Evolutionary conservation across 192 early-diverging fungal species (phyloP).

Genomic region (Globomyces pollinis-pini): DNA sequence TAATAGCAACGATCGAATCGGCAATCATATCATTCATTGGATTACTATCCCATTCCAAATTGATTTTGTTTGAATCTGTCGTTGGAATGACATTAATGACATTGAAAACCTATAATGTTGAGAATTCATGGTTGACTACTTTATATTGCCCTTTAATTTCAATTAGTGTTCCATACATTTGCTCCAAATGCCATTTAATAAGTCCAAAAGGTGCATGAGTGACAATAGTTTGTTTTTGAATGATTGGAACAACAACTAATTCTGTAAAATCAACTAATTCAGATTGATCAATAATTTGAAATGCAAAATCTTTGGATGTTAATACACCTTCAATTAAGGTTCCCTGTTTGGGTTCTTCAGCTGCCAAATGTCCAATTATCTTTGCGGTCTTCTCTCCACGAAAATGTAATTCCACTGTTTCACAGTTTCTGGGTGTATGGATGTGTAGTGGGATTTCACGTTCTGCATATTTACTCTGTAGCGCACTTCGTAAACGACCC

Average conservation of each 20-base stretch:
- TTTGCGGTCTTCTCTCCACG: constrained; percentile 92
- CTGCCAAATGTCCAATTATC: constrained; percentile 79
- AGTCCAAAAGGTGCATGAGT: constrained; percentile 69
- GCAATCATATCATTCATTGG: constrained; percentile 93
- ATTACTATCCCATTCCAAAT: constrained; percentile 88
- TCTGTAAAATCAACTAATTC: constrained; percentile 82
- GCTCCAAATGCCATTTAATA: constrained; percentile 83
- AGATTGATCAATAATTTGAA: constrained; percentile 69
- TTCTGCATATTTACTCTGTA: constrained; percentile 76
- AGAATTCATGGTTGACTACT: neutral
- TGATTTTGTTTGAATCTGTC: constrained; percentile 31
- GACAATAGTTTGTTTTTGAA: constrained; percentile 71
- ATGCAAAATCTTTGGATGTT: constrained; percentile 83
- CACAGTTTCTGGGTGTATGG: constrained; percentile 82
- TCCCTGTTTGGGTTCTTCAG: constrained; percentile 61
- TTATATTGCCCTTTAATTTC: constrained; percentile 2
- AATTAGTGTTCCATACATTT: constrained; percentile 80
- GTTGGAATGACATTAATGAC: constrained; percentile 64
- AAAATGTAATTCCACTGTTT: constrained; percentile 85
- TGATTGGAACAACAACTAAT: constrained; percentile 62
- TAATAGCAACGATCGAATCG: constrained; percentile 81
- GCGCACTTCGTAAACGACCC: constrained; percentile 76
- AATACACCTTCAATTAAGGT: constrained; percentile 66
- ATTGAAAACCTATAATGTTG: constrained; percentile 66
- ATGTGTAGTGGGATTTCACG: constrained; percentile 72